These are phyloP conservation scores for Drechslerella stenobrocha DNA, from an alignment of 2,329 filamentous ascomycete species.

Conservation along the genomic window DNA sequence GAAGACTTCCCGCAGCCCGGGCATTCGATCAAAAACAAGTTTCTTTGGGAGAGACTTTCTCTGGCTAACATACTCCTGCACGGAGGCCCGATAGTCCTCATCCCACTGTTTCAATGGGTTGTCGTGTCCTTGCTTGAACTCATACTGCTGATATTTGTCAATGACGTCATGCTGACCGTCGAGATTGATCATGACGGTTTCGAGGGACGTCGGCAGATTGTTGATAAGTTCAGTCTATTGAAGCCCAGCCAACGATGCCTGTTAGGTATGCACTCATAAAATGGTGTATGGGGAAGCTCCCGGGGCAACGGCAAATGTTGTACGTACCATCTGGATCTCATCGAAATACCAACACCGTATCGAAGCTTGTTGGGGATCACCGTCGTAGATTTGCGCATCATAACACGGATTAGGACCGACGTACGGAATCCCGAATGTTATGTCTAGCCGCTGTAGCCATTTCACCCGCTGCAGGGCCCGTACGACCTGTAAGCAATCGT, in stretches of 20 bases:
- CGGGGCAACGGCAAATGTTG: background rate
- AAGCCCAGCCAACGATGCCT: background rate
- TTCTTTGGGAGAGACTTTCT: conserved; percentile 5
- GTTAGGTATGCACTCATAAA: background rate
- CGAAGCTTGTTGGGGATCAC: background rate
- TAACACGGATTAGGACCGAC: too few relatives aligned
- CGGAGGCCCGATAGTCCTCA: background rate
- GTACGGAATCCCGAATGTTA: conserved; percentile 15
- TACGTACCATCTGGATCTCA: conserved; percentile 27
- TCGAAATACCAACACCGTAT: conserved; percentile 23
- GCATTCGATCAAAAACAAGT: conserved; percentile 13
- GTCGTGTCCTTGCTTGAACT: conserved; percentile 11
- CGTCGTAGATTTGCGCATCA: background rate
- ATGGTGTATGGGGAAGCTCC: too few relatives aligned
- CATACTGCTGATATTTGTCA: conserved; percentile 21
- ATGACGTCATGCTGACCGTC: conserved; percentile 26
- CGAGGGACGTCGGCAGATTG: conserved; percentile 9
- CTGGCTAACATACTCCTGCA: conserved; percentile 19
- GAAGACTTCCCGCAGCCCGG: conserved; percentile 9
- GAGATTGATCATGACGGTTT: conserved; percentile 16
- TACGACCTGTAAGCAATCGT: background rate
- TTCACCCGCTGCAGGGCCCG: conserved; percentile 9
- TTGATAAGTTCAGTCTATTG: conserved; percentile 15
- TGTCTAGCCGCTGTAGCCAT: conserved; percentile 12
- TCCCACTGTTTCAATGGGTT: background rate